A percentile compares a stretch with the other conserved stretches of the same genome.
These are phyloP conservation scores for Meyerozyma athensensis DNA, from an alignment of 1,139 yeast genomes.

Conservation along the genomic window DNA sequence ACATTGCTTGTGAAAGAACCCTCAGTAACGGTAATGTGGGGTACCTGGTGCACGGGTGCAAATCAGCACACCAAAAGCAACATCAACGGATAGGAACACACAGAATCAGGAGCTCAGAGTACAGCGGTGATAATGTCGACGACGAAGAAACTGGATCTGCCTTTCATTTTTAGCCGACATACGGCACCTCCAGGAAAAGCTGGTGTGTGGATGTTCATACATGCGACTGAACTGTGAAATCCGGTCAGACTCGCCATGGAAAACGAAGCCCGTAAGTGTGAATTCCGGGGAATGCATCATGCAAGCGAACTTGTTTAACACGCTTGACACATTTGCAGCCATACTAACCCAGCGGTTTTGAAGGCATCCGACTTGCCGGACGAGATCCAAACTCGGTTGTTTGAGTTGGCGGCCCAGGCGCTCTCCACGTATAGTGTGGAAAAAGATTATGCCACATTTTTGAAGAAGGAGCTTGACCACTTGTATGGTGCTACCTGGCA, in stretches of 20 bases:
- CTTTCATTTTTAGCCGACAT: too few relatives aligned
- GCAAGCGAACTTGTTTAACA: too few relatives aligned
- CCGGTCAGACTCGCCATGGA: not conserved
- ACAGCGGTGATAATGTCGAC: too few relatives aligned
- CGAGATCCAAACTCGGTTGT: slow-evolving; percentile 55
- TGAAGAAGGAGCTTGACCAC: slow-evolving; percentile 66
- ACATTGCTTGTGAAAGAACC: too few relatives aligned
- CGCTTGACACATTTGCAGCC: not conserved
- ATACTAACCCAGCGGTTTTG: slow-evolving; percentile 29
- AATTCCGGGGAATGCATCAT: not conserved
- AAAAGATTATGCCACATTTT: slow-evolving; percentile 73
- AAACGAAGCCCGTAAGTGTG: slow-evolving; percentile 1
- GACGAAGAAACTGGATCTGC: too few relatives aligned
- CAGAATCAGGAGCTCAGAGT: slow-evolving; percentile 11
- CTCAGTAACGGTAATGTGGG: too few relatives aligned
- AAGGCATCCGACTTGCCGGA: slow-evolving; percentile 49
- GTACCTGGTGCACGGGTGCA: not conserved
- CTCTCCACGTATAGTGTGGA: slow-evolving; percentile 41
- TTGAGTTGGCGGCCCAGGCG: slow-evolving; percentile 55
- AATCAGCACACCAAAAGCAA: too few relatives aligned
- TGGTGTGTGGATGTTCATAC: slow-evolving; percentile 4
- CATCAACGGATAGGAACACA: slow-evolving; percentile 12
- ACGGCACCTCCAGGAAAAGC: too few relatives aligned
- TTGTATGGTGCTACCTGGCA: slow-evolving; percentile 88
- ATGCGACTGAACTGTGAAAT: not conserved